Evolutionary conservation across 371 early-diverging fungal species (phyloP).

Genomic region (Rhizoclosmatium hyalinum): DNA sequence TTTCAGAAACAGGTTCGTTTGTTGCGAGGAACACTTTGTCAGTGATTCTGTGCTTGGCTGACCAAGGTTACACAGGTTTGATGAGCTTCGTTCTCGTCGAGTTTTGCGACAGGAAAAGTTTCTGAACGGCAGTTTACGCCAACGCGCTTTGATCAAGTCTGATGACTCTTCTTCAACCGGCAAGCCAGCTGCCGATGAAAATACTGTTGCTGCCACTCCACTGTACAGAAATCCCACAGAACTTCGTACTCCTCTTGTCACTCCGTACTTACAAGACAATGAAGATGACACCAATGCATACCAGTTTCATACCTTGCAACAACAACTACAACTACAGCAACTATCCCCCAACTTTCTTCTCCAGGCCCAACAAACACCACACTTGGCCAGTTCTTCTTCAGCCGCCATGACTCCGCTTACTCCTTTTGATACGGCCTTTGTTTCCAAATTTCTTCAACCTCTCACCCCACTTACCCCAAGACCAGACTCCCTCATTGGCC

Average conservation of each 20-base stretch:
- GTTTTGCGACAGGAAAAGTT: slow-evolving; percentile 84
- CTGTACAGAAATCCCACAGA: too few species aligned
- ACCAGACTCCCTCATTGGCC: neutral
- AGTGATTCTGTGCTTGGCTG: neutral
- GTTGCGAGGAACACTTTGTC: neutral
- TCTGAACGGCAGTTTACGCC: slow-evolving; percentile 69
- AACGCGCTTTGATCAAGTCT: slow-evolving; percentile 40
- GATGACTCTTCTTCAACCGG: neutral
- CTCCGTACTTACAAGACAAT: neutral
- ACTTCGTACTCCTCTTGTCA: neutral
- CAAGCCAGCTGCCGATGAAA: neutral
- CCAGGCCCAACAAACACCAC: neutral
- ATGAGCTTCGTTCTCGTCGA: slow-evolving; percentile 79
- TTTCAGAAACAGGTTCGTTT: slow-evolving; percentile 76
- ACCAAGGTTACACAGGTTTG: slow-evolving; percentile 56
- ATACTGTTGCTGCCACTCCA: neutral
- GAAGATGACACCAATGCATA: neutral
- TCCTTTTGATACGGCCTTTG: neutral
- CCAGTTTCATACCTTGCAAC: neutral
- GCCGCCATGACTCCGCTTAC: neutral
- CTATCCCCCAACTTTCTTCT: neutral
- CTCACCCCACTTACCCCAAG: neutral
- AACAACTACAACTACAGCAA: neutral
- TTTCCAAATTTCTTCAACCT: neutral
- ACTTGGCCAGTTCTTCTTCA: neutral